A percentile compares a stretch with the other conserved stretches of the same genome.
phyloP scores from a whole-genome alignment of 2,329 filamentous ascomycete species.

The Chrysoporthe austroafricana region DNA sequence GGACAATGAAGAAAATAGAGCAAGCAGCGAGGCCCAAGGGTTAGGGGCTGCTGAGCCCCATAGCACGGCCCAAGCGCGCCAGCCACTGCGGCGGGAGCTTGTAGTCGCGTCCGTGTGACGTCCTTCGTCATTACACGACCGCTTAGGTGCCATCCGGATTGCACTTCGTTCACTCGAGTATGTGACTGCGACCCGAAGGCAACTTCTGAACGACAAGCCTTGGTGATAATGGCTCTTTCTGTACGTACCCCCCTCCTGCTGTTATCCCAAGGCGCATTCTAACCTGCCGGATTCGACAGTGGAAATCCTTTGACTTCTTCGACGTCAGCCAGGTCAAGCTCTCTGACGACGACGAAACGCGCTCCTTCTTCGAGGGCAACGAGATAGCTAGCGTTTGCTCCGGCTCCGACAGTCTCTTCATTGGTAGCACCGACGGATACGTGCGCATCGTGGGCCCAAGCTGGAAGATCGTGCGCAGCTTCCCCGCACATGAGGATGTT shows the following conservation, averaged over 20 bases:
- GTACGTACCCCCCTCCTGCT: not conserved
- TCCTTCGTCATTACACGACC: not conserved
- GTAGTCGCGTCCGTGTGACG: not conserved
- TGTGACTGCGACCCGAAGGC: not conserved
- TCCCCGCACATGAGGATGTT: slow-evolving; percentile 81
- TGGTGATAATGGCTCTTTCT: slow-evolving; percentile 17
- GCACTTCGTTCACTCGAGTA: not conserved
- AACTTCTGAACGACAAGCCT: not conserved
- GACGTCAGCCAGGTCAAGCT: slow-evolving; percentile 85
- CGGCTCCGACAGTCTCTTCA: slow-evolving; percentile 85
- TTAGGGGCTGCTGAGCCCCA: not conserved
- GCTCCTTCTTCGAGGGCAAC: slow-evolving; percentile 77
- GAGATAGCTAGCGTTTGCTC: slow-evolving; percentile 84
- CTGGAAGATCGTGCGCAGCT: slow-evolving; percentile 86
- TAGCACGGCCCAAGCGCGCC: not conserved
- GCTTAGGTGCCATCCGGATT: not conserved
- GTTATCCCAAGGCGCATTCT: not conserved
- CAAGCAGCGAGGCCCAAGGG: not conserved
- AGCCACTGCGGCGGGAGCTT: not conserved
- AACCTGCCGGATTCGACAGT: slow-evolving; percentile 56
- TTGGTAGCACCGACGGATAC: slow-evolving; percentile 82
- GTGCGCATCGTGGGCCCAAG: slow-evolving; percentile 85
- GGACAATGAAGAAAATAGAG: not conserved
- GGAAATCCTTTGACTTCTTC: slow-evolving; percentile 99
- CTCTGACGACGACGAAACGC: slow-evolving; percentile 73